Evolutionary conservation across 2,329 filamentous ascomycete genomes (phyloP).

Genomic region (Colletotrichum kahawae): DNA sequence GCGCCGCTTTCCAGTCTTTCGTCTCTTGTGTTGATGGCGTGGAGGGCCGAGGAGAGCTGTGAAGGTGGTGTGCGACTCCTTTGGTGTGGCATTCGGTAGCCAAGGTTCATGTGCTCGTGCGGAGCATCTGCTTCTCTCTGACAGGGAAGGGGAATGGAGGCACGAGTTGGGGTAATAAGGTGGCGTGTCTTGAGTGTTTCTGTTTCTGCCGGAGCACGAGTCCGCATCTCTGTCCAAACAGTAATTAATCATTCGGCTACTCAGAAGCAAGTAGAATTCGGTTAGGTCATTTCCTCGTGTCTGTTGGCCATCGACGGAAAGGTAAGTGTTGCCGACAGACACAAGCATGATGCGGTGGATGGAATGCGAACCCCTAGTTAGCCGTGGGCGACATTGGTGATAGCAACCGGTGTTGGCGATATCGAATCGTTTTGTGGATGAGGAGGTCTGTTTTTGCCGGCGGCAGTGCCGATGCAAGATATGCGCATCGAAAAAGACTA

Average conservation of each 20-base stretch:
- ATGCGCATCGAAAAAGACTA: background rate
- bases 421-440: background rate
- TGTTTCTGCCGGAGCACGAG: background rate
- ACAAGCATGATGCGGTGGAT: background rate
- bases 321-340: background rate
- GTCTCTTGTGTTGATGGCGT: background rate
- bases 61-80: background rate
- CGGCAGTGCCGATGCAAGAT: background rate
- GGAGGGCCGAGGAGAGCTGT: background rate
- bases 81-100: background rate
- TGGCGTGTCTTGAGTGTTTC: slow-evolving; percentile 6
- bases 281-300: background rate
- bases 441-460: background rate
- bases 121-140: background rate
- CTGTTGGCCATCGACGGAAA: background rate
- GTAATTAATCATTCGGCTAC: background rate
- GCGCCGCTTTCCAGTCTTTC: background rate
- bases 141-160: slow-evolving; percentile 10
- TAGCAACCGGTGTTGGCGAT: background rate
- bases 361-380: background rate
- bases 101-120: background rate
- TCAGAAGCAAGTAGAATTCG: background rate
- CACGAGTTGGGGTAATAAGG: slow-evolving; percentile 3
- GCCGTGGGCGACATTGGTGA: background rate
- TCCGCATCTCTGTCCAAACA: background rate